Evolutionary conservation across 1,139 yeast genomes (phyloP).

Genomic region (Yamadazyma sp.): DNA sequence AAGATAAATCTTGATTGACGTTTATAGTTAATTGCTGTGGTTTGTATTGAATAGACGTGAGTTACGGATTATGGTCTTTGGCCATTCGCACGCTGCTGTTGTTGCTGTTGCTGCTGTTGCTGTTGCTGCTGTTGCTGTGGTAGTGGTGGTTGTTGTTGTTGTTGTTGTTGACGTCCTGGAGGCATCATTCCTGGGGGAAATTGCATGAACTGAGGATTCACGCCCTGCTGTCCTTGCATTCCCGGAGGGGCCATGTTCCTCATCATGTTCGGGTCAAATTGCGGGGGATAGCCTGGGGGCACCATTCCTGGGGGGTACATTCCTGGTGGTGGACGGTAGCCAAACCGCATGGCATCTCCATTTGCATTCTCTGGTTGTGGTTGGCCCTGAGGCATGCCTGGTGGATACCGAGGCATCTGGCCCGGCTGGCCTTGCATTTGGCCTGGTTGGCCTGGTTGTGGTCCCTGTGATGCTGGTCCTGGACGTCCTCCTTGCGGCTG

Average conservation of each 20-base stretch:
- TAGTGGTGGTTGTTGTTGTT: slow-evolving; percentile 5
- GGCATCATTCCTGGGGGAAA: slow-evolving; percentile 5
- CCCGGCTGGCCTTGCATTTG: slow-evolving; percentile 3
- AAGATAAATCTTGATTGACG: too few species aligned
- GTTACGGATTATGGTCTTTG: not conserved
- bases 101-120: not conserved
- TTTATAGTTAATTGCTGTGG: too few species aligned
- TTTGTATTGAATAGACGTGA: too few species aligned
- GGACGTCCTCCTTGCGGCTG: not conserved
- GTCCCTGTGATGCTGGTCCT: not conserved
- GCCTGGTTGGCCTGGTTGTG: not conserved
- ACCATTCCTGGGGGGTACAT: slow-evolving; percentile 30
- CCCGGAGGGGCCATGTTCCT: slow-evolving; percentile 10
- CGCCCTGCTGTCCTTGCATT: slow-evolving; percentile 1
- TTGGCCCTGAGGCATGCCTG: slow-evolving; percentile 5
- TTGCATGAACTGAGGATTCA: not conserved
- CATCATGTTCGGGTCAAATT: slow-evolving; percentile 5
- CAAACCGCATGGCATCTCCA: not conserved
- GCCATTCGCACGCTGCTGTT: not conserved
- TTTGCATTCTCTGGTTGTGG: not conserved
- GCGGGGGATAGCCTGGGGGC: slow-evolving; percentile 15
- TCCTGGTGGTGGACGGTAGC: slow-evolving; percentile 6
- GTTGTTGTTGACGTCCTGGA: slow-evolving; percentile 10
- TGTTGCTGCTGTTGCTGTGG: too few species aligned
- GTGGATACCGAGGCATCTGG: slow-evolving; percentile 5